A percentile compares a stretch with the other conserved stretches of the same genome.
These are phyloP conservation scores for Aspergillus nanangensis DNA, from an alignment of 495 filamentous ascomycete genomes.

Conservation along the genomic window DNA sequence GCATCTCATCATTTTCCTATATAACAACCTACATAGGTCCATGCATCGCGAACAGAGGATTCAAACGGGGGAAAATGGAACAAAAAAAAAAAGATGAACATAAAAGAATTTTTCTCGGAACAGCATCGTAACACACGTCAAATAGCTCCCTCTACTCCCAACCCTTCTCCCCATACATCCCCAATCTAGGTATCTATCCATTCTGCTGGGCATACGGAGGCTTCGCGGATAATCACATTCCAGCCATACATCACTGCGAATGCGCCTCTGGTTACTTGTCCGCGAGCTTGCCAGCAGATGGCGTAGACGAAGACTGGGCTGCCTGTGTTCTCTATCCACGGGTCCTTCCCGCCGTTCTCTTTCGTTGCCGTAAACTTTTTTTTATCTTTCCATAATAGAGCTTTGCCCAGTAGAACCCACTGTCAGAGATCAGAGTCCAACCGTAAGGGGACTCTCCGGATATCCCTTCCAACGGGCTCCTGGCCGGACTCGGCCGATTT, in stretches of 20 bases:
- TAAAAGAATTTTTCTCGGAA: slow-evolving; percentile 21
- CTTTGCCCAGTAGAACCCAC: slow-evolving; percentile 7
- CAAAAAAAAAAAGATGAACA: slow-evolving; percentile 20
- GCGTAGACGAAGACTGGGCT: slow-evolving; percentile 13
- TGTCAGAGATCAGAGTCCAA: slow-evolving; percentile 5
- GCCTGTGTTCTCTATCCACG: slow-evolving; percentile 24
- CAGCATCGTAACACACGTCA: slow-evolving; percentile 37
- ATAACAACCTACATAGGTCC: slow-evolving; percentile 29
- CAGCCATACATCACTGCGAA: not conserved
- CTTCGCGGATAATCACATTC: not conserved
- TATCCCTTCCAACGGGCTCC: slow-evolving; percentile 7
- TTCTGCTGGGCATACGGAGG: slow-evolving; percentile 6
- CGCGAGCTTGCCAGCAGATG: slow-evolving; percentile 5
- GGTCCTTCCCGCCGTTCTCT: slow-evolving; percentile 27
- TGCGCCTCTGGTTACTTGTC: not conserved
- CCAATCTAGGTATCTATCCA: slow-evolving; percentile 2
- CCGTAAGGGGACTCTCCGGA: not conserved
- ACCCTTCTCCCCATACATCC: not conserved
- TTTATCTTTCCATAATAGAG: too few species aligned
- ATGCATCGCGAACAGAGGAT: slow-evolving; percentile 23
- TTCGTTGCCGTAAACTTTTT: slow-evolving; percentile 30
- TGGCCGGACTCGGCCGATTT: slow-evolving; percentile 10
- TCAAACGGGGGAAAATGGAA: slow-evolving; percentile 15
- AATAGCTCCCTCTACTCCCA: slow-evolving; percentile 3
- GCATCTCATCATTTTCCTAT: slow-evolving; percentile 21